Evolutionary conservation across 352 stramenopile species (phyloP).

Genomic region (Globisporangium carolinianum): DNA sequence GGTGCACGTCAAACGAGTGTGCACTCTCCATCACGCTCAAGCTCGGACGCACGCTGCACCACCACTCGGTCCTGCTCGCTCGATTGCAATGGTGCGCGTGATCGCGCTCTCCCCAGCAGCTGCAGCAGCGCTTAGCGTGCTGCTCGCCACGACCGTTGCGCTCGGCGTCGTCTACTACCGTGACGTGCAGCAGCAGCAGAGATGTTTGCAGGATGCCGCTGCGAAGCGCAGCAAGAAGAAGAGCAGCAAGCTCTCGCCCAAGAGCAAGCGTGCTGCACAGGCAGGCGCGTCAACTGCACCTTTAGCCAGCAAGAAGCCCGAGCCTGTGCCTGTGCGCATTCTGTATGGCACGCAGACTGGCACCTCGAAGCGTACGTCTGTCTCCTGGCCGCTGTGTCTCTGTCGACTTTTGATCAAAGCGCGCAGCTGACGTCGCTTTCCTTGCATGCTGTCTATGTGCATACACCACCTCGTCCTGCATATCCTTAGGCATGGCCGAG

Average conservation of each 20-base stretch:
- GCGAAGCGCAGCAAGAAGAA: conserved; percentile 16
- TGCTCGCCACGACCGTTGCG: conserved; percentile 37
- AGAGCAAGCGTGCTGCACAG: conserved; percentile 11
- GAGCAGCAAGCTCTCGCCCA: conserved; percentile 15
- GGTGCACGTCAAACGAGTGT: no score
- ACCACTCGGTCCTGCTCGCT: no score
- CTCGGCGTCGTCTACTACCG: conserved; percentile 41
- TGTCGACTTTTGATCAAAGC: not conserved
- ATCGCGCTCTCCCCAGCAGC: conserved; percentile 20
- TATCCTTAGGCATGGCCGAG: conserved; percentile 47
- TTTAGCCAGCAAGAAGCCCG: conserved; percentile 23
- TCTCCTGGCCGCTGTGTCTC: not conserved
- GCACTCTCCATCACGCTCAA: no score
- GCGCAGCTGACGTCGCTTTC: not conserved
- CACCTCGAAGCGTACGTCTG: conserved; percentile 50
- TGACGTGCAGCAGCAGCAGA: conserved; percentile 4
- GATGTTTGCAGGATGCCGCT: not conserved
- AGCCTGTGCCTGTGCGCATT: conserved; percentile 60
- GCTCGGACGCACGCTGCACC: no score
- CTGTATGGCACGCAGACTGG: conserved; percentile 85
- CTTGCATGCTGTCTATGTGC: not conserved
- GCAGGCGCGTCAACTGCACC: conserved; percentile 1
- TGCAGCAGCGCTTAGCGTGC: conserved; percentile 29
- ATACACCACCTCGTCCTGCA: not conserved
- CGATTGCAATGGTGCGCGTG: conserved; percentile 16